Evolutionary conservation across 768 basidiomycete species (phyloP).

Genomic region (Pleurotus pulmonarius): DNA sequence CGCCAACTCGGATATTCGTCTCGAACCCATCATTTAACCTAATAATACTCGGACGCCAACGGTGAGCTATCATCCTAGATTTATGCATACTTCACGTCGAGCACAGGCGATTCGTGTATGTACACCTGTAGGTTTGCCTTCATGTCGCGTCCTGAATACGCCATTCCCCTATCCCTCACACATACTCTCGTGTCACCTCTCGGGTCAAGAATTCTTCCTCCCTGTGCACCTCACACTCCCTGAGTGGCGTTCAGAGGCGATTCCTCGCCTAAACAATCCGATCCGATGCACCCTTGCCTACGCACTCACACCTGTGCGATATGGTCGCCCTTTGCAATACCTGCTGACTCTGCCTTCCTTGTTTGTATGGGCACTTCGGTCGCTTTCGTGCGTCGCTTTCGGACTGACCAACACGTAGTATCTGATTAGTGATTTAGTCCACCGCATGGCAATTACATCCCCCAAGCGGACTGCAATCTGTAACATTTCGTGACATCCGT

Average conservation of each 20-base stretch:
- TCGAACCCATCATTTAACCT: background rate
- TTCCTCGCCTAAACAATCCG: background rate
- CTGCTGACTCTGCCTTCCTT: too few relatives aligned
- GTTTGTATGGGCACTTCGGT: background rate
- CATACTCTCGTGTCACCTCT: background rate
- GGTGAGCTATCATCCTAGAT: too few relatives aligned
- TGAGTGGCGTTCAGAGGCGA: background rate
- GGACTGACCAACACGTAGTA: background rate
- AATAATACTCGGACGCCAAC: background rate
- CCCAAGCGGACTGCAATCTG: background rate
- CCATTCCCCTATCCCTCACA: slow-evolving; percentile 1
- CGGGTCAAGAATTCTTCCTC: background rate
- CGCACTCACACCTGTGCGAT: too few relatives aligned
- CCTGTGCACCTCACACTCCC: background rate
- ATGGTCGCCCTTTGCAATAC: too few relatives aligned
- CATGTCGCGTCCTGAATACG: background rate
- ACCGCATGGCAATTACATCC: background rate
- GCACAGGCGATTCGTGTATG: background rate
- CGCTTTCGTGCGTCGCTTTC: background rate
- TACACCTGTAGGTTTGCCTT: slow-evolving; percentile 4
- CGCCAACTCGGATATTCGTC: background rate
- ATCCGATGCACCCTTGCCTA: too few relatives aligned
- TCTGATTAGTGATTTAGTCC: background rate
- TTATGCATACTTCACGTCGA: background rate
- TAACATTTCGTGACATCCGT: too few relatives aligned